These are phyloP conservation scores for Sphagnurus paluster DNA, from an alignment of 1,284 basidiomycete species.

Conservation along the genomic window DNA sequence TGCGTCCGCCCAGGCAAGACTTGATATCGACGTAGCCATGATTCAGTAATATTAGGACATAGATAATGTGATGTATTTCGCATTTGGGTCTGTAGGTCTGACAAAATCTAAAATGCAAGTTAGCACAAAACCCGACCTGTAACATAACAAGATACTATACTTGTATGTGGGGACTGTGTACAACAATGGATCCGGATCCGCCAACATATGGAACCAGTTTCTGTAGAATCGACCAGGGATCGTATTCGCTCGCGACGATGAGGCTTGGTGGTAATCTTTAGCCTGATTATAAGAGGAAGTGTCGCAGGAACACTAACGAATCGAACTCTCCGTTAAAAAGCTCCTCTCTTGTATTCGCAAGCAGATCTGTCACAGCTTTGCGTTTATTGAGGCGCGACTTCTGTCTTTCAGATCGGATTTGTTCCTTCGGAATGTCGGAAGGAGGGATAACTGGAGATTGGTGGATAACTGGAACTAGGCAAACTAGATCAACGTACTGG, in stretches of 20 bases:
- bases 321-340: constrained; percentile 89
- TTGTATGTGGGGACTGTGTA: constrained; percentile 84
- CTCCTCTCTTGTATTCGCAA: constrained; percentile 73
- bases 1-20: constrained; percentile 93
- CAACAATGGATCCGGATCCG: constrained; percentile 85
- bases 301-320: constrained; percentile 51
- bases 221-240: constrained; percentile 82
- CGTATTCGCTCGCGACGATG: constrained; percentile 84
- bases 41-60: constrained; percentile 82
- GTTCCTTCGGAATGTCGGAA: constrained; percentile 52
- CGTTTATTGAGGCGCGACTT: constrained; percentile 70
- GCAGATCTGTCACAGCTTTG: constrained; percentile 57
- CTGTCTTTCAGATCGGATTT: constrained; percentile 69
- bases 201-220: constrained; percentile 74
- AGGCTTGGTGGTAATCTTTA: constrained; percentile 47
- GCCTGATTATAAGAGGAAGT: background rate
- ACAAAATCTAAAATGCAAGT: constrained; percentile 69
- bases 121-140: background rate
- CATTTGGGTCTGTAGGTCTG: constrained; percentile 76
- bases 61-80: constrained; percentile 71
- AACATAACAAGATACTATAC: constrained; percentile 36
- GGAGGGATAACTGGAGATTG: constrained; percentile 51
- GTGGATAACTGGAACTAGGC: constrained; percentile 6
- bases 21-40: constrained; percentile 91
- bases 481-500: constrained; percentile 42